Percentiles rank a stretch among this genome's conserved stretches.
phyloP scores from a whole-genome alignment of 2,329 filamentous ascomycete genomes.

The Fusarium pseudocircinatum region DNA sequence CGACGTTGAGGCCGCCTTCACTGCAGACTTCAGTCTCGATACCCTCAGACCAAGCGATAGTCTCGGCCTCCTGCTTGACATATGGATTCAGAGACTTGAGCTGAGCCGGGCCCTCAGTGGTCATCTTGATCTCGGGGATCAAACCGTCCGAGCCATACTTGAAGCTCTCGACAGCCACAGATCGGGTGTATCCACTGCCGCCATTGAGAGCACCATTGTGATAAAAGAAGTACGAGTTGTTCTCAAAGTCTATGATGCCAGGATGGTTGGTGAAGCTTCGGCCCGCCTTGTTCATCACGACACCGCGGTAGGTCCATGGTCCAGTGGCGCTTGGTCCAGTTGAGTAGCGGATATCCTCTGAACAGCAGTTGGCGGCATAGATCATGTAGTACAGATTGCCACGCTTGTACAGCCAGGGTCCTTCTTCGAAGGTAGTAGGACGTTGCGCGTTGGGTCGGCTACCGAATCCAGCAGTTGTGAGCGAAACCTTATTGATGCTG shows the following conservation, averaged over 20 bases:
- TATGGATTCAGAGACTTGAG: background rate
- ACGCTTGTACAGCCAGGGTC: conserved; percentile 51
- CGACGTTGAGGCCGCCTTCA: background rate
- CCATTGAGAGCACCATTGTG: conserved; percentile 8
- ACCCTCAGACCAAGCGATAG: conserved; percentile 5
- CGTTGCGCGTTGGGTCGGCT: background rate
- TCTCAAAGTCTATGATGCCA: background rate
- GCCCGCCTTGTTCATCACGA: background rate
- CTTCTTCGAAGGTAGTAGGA: conserved; percentile 50
- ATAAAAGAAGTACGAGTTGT: conserved; percentile 10
- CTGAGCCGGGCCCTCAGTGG: background rate
- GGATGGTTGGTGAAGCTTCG: conserved; percentile 13
- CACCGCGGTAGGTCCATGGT: conserved; percentile 4
- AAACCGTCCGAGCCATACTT: background rate
- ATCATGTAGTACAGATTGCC: conserved; percentile 51
- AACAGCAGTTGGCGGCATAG: conserved; percentile 48
- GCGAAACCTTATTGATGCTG: background rate
- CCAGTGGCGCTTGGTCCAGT: conserved; percentile 3
- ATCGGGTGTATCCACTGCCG: background rate
- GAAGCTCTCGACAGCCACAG: conserved; percentile 10
- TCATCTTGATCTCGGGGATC: background rate
- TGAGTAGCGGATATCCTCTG: conserved; percentile 12
- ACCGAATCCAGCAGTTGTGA: background rate
- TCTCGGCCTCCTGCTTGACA: background rate
- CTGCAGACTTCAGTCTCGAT: conserved; percentile 10